phyloP scores from a whole-genome alignment of 1,284 basidiomycete species.

The Agroathelia rolfsii region DNA sequence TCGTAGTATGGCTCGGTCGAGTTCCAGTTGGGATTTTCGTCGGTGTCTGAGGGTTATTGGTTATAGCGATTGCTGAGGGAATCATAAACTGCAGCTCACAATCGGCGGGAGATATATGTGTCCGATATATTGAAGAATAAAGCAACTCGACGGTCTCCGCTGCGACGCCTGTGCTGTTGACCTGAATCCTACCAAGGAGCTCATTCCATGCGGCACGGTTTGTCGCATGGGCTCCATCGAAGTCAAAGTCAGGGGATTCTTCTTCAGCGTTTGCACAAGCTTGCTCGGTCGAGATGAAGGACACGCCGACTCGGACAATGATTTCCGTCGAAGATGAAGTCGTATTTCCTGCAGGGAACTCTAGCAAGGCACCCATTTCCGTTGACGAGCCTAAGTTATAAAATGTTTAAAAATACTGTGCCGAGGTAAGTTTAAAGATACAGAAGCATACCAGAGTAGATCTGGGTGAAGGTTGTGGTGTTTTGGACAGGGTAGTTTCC shows the following conservation, averaged over 20 bases:
- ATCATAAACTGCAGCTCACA: conserved; percentile 25
- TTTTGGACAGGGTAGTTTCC: conserved; percentile 39
- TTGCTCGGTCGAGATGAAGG: conserved; percentile 48
- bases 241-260: conserved; percentile 52
- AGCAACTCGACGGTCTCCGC: conserved; percentile 42
- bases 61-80: background rate
- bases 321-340: conserved; percentile 27
- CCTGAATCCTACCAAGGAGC: conserved; percentile 40
- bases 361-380: conserved; percentile 42
- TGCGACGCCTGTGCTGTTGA: conserved; percentile 38
- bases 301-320: conserved; percentile 47
- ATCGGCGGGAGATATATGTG: conserved; percentile 59
- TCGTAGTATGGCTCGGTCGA: conserved; percentile 59
- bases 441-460: conserved; percentile 33
- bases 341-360: conserved; percentile 29
- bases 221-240: conserved; percentile 33
- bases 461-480: conserved; percentile 33
- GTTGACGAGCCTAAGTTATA: conserved; percentile 20
- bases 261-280: conserved; percentile 50
- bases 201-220: conserved; percentile 46
- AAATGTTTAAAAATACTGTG: background rate
- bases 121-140: conserved; percentile 56
- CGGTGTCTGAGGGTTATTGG: conserved; percentile 35
- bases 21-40: conserved; percentile 60
- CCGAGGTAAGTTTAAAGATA: background rate